Percentiles rank a stretch among this genome's conserved stretches.
Conservation (phyloP, 495 filamentous ascomycete genomes). For the Parathielavia hyrcaniae region DNA sequence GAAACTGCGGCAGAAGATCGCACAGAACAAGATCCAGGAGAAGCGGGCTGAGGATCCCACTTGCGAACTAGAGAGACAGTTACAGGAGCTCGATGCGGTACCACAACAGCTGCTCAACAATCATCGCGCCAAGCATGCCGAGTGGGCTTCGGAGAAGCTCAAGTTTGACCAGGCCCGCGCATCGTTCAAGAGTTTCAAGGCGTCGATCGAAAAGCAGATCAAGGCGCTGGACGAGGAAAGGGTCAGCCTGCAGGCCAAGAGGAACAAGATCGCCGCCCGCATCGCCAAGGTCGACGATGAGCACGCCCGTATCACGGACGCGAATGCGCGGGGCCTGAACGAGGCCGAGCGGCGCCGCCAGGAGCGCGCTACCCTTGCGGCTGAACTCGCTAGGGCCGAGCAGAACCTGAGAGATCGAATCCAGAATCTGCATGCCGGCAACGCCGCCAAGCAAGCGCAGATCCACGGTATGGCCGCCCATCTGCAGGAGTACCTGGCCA, state of each 20-base stretch:
- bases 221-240: slow-evolving; percentile 61
- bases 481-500: slow-evolving; percentile 37
- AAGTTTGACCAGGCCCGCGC: slow-evolving; percentile 54
- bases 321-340: slow-evolving; percentile 67
- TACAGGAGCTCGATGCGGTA: slow-evolving; percentile 60
- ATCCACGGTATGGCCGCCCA: slow-evolving; percentile 36
- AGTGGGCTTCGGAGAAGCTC: slow-evolving; percentile 59
- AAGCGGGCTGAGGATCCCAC: slow-evolving; percentile 74
- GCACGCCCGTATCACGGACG: slow-evolving; percentile 68
- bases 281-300: slow-evolving; percentile 71
- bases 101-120: slow-evolving; percentile 60
- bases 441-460: slow-evolving; percentile 40
- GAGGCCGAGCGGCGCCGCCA: slow-evolving; percentile 66
- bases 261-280: slow-evolving; percentile 69
- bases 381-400: slow-evolving; percentile 58
- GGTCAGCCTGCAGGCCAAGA: slow-evolving; percentile 60
- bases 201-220: slow-evolving; percentile 57
- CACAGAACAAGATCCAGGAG: slow-evolving; percentile 69
- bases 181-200: slow-evolving; percentile 55
- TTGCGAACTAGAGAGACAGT: slow-evolving; percentile 52
- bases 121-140: slow-evolving; percentile 54
- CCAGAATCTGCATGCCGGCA: slow-evolving; percentile 31
- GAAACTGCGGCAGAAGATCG: slow-evolving; percentile 68
- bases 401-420: slow-evolving; percentile 37
- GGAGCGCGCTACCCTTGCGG: slow-evolving; percentile 58